Evolutionary conservation across 345 rosid genomes (phyloP).

Genomic region (Toxicodendron radicans): DNA sequence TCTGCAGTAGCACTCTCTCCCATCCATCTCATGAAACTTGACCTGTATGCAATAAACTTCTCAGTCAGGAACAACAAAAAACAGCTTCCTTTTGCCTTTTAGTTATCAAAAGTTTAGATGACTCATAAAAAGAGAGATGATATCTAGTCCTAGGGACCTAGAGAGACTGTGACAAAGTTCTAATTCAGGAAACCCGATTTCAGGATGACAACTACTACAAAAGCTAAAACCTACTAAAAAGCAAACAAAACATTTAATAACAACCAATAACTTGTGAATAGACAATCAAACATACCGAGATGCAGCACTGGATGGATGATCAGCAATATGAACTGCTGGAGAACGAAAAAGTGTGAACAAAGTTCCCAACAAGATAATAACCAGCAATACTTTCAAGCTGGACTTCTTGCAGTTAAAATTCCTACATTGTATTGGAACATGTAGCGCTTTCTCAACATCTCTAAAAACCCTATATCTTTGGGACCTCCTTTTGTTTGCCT

Average conservation of each 20-base stretch:
- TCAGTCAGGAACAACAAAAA: slow-evolving; percentile 15
- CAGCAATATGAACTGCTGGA: slow-evolving; percentile 61
- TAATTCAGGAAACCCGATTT: not conserved
- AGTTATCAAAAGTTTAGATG: not conserved
- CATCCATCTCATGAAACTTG: slow-evolving; percentile 52
- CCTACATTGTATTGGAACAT: slow-evolving; percentile 55
- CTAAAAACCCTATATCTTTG: slow-evolving; percentile 48
- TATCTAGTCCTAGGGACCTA: no score
- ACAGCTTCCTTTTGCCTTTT: not conserved
- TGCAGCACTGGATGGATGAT: slow-evolving; percentile 37
- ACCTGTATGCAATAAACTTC: slow-evolving; percentile 29
- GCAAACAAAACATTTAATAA: not conserved
- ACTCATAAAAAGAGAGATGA: not conserved
- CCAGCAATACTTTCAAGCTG: slow-evolving; percentile 50
- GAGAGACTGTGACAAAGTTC: not conserved
- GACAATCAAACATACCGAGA: slow-evolving; percentile 38
- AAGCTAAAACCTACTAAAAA: slow-evolving; percentile 1
- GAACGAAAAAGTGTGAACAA: slow-evolving; percentile 59
- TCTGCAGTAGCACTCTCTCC: slow-evolving; percentile 37
- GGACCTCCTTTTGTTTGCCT: slow-evolving; percentile 47
- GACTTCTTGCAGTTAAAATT: slow-evolving; percentile 55
- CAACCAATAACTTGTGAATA: not conserved
- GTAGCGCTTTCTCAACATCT: slow-evolving; percentile 64
- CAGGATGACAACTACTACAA: not conserved
- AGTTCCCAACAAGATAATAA: slow-evolving; percentile 54